Evolutionary conservation across 257 asterid species (phyloP).

Genomic region (Ballota nigra): DNA sequence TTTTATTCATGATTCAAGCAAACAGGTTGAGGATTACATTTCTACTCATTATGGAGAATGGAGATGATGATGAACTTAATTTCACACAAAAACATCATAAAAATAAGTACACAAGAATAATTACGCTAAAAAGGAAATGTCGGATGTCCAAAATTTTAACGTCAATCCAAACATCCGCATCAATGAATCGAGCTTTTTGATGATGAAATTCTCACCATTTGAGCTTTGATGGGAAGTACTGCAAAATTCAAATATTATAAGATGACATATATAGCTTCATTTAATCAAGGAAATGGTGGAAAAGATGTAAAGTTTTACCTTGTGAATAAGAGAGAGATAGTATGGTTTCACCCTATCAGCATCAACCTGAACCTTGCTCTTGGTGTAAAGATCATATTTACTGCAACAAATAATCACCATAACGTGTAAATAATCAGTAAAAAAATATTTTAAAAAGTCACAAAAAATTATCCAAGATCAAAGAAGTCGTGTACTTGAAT

Average conservation of each 20-base stretch:
- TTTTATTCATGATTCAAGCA: background rate
- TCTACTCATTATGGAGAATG: background rate
- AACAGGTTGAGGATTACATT: background rate
- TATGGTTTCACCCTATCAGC: constrained; percentile 52
- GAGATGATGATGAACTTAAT: background rate
- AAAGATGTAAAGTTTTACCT: constrained; percentile 29
- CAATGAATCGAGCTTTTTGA: background rate
- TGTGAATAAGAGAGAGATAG: constrained; percentile 58
- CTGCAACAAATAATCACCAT: constrained; percentile 13
- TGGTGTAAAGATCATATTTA: constrained; percentile 50
- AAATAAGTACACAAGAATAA: background rate
- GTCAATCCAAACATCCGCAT: background rate
- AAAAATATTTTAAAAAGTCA: background rate
- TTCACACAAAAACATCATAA: background rate
- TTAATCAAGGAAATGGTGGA: background rate
- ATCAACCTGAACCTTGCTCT: constrained; percentile 40
- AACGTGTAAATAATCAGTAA: background rate
- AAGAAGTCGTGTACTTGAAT: constrained; percentile 34
- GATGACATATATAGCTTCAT: background rate
- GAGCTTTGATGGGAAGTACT: constrained; percentile 66
- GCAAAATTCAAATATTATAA: constrained; percentile 23
- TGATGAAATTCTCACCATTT: constrained; percentile 43
- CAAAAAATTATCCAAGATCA: background rate
- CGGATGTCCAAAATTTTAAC: background rate
- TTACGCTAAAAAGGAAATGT: background rate